Conservation (phyloP, 2,329 filamentous ascomycete species). For the Aspergillus tubingensis region DNA sequence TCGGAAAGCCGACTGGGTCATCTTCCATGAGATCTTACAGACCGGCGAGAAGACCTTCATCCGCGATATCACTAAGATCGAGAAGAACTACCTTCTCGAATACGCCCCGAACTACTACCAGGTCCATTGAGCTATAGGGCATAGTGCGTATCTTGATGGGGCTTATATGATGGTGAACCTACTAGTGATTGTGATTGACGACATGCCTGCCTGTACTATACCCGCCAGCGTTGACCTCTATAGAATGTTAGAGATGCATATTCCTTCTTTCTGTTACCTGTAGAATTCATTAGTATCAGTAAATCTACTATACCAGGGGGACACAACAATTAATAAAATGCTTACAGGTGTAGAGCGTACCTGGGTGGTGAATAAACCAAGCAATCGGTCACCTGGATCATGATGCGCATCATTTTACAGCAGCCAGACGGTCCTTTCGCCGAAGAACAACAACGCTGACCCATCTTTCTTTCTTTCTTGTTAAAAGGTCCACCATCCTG, state of each 20-base stretch:
- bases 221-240: not conserved
- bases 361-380: too few relatives aligned
- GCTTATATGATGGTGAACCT: not conserved
- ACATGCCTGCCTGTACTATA: not conserved
- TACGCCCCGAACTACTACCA: conserved; percentile 84
- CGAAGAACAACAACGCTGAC: not conserved
- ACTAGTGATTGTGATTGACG: not conserved
- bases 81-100: conserved; percentile 88
- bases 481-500: not conserved
- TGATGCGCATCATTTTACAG: too few relatives aligned
- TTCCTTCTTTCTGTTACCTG: not conserved
- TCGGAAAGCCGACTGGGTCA: conserved; percentile 91
- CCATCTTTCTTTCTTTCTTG: not conserved
- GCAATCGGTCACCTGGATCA: too few relatives aligned
- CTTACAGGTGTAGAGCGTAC: too few relatives aligned
- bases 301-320: not conserved
- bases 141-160: not conserved
- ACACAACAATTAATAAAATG: too few relatives aligned
- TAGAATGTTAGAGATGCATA: not conserved
- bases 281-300: not conserved
- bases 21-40: conserved; percentile 93
- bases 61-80: conserved; percentile 86
- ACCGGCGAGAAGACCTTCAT: conserved; percentile 87
- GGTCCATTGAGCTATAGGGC: conserved; percentile 41
- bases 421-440: too few relatives aligned